A percentile compares a stretch with the other conserved stretches of the same genome.
Evolutionary conservation across 1,139 yeast genomes (phyloP).

Genomic region (Taphrina sp.): DNA sequence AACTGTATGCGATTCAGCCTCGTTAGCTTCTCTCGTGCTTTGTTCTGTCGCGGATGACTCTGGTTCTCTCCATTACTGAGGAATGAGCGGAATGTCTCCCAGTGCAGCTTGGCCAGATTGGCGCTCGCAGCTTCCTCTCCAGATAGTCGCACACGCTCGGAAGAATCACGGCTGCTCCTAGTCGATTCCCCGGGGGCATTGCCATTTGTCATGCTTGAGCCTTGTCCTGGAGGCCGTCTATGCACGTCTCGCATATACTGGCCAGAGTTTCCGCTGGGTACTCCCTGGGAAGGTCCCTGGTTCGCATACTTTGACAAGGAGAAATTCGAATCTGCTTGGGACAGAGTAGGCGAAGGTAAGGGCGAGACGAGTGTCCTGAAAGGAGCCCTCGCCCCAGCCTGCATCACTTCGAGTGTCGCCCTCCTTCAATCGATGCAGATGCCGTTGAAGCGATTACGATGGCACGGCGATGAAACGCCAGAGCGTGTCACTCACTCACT

Average conservation of each 20-base stretch:
- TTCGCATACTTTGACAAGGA: conserved; percentile 14
- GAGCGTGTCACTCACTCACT: no score
- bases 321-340: conserved; percentile 16
- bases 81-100: conserved; percentile 13
- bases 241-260: not conserved
- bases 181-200: not conserved
- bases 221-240: not conserved
- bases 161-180: not conserved
- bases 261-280: not conserved
- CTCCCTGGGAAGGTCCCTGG: not conserved
- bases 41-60: conserved; percentile 41
- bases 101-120: conserved; percentile 9
- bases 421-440: no score
- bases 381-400: conserved; percentile 8
- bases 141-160: not conserved
- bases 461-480: no score
- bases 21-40: conserved; percentile 80
- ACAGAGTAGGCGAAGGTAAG: conserved; percentile 15
- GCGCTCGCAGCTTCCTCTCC: not conserved
- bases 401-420: no score
- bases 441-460: no score
- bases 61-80: conserved; percentile 14
- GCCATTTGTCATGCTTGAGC: not conserved
- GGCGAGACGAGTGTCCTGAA: conserved; percentile 17
- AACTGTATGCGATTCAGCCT: conserved; percentile 83